Percentiles rank a stretch among this genome's conserved stretches.
Evolutionary conservation across 306 rosid species (phyloP).

Genomic region (Prosopis cineraria): DNA sequence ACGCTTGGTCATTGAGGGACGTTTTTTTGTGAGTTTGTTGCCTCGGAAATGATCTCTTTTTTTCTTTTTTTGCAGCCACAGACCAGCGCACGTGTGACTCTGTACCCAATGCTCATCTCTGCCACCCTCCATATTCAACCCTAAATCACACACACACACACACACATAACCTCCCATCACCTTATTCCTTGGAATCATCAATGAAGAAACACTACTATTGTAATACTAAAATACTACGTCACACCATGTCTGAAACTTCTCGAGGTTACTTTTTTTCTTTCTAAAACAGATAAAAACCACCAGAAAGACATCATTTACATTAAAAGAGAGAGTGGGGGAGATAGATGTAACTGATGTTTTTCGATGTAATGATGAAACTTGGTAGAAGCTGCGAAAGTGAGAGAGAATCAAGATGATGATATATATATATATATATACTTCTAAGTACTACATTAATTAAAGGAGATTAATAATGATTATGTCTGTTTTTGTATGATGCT

Average conservation of each 20-base stretch:
- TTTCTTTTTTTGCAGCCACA: slow-evolving; percentile 6
- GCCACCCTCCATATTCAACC: slow-evolving; percentile 52
- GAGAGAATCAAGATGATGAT: slow-evolving; percentile 13
- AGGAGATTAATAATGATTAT: slow-evolving; percentile 44
- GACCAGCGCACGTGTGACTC: slow-evolving; percentile 94
- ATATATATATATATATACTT: no score
- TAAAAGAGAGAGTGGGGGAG: slow-evolving; percentile 17
- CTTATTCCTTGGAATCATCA: slow-evolving; percentile 36
- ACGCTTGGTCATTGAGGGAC: slow-evolving; percentile 54
- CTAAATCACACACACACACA: slow-evolving; percentile 44
- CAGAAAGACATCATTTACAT: neutral
- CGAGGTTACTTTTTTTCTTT: neutral
- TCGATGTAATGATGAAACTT: slow-evolving; percentile 54
- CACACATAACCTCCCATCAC: slow-evolving; percentile 42
- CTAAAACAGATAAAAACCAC: neutral
- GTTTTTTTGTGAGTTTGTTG: slow-evolving; percentile 63
- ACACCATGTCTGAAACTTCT: neutral
- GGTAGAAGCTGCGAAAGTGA: slow-evolving; percentile 36
- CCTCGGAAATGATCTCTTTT: slow-evolving; percentile 85
- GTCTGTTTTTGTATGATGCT: slow-evolving; percentile 12
- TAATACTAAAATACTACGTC: no score
- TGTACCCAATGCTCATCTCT: slow-evolving; percentile 67
- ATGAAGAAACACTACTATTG: no score
- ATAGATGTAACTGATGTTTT: neutral
- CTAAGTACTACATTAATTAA: slow-evolving; percentile 23